Base-by-base conservation (phyloP, 768 basidiomycete genomes). In the Auricularia cornea region DNA sequence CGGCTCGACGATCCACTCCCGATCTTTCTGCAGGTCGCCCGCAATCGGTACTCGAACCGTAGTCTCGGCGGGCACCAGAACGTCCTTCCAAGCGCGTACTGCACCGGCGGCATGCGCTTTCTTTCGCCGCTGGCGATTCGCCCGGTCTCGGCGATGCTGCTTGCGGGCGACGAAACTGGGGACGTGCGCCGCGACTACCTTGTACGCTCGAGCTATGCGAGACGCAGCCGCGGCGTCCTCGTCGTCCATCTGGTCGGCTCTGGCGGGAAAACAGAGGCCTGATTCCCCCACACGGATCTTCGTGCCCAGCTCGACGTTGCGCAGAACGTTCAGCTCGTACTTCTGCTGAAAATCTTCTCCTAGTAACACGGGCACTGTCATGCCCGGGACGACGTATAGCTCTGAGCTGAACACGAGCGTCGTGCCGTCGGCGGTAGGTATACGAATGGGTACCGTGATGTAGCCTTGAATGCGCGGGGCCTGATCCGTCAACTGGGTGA, bases 301-400 rank as follows among this genome's bases (percentile, higher is more conserved):
- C 3, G 68, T 60, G 0, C 63, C 48, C 3, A 62, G 59, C 29
- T 66, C 63, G 14, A 66, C 32, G 1, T 41, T 60, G 0, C 70
- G 63, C 0, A 29, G 65, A 2, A 72, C 64, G 3, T 59, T 63
- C 2, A 74, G 29, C 31, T 70, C 71, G 61, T 73, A 73, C 0
- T 51, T 41, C 69, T 0, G n/a, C n/a, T n/a, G n/a, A n/a, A n/a
- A n/a, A n/a, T n/a, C n/a, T n/a, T n/a, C n/a, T n/a, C n/a, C n/a
- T n/a, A n/a, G n/a, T n/a, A n/a, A n/a, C n/a, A n/a, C n/a, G n/a
- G n/a, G n/a, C n/a, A n/a, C n/a, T n/a, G 70, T 62, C 73, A 74
- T 74, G 14, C 69, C 70, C 28, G 69, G 68, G 11, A 74, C 70
- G 18, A 40, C 38, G 38, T 40, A 40, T 8, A 40, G 38, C 38